Percentiles rank a stretch among this genome's conserved stretches.
Evolutionary conservation across 257 asterid genomes (phyloP).

Genomic region (Dorcoceras hygrometricum): DNA sequence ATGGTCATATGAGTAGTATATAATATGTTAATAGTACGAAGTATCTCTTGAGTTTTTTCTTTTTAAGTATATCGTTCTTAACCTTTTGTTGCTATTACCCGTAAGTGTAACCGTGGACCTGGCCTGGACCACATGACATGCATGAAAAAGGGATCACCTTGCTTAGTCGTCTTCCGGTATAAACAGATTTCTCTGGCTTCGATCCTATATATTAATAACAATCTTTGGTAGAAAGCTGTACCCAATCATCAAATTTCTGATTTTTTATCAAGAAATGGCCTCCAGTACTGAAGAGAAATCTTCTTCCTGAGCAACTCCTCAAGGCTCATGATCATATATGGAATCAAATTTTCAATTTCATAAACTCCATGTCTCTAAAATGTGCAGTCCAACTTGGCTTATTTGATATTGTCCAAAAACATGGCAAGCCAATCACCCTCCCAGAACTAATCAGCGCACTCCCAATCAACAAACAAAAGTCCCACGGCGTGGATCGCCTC

Average conservation of each 20-base stretch:
- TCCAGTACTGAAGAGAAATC: background rate
- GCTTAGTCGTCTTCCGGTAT: too few relatives aligned
- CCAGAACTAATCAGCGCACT: slow-evolving; percentile 21
- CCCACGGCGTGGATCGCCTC: slow-evolving; percentile 3
- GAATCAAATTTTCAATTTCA: slow-evolving; percentile 19
- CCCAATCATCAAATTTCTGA: background rate
- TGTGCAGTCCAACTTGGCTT: slow-evolving; percentile 26
- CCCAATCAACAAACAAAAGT: slow-evolving; percentile 18
- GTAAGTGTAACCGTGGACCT: too few relatives aligned
- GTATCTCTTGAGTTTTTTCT: too few relatives aligned
- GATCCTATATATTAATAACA: too few relatives aligned
- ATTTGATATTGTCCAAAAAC: slow-evolving; percentile 22
- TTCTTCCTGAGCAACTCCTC: slow-evolving; percentile 17
- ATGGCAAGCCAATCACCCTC: slow-evolving; percentile 29
- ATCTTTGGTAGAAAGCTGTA: too few relatives aligned
- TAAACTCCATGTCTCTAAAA: slow-evolving; percentile 26
- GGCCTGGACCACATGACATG: too few relatives aligned
- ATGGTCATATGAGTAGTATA: too few relatives aligned
- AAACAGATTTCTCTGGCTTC: too few relatives aligned
- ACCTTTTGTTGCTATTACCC: too few relatives aligned
- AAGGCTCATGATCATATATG: slow-evolving; percentile 27
- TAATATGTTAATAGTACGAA: too few relatives aligned
- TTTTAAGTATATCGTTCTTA: too few relatives aligned
- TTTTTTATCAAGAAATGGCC: background rate
- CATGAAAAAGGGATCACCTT: too few relatives aligned